Evolutionary conservation across 2,329 filamentous ascomycete species (phyloP).

Genomic region (Venturia asperata): DNA sequence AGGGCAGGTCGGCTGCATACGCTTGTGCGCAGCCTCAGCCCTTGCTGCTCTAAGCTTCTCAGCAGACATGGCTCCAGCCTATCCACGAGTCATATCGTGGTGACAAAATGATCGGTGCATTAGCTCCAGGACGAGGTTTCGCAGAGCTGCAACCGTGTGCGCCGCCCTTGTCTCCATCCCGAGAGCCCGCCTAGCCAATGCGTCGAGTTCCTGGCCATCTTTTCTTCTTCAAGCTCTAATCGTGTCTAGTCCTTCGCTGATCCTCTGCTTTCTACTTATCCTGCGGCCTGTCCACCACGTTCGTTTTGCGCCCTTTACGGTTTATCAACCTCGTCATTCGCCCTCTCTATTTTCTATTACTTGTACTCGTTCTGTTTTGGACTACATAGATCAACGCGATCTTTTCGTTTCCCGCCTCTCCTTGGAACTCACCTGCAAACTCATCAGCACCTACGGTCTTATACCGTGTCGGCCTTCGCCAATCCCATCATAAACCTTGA

Average conservation of each 20-base stretch:
- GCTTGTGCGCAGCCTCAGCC: slow-evolving; percentile 6
- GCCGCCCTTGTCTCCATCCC: slow-evolving; percentile 17
- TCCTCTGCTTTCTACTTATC: slow-evolving; percentile 34
- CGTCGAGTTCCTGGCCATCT: slow-evolving; percentile 34
- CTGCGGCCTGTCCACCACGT: slow-evolving; percentile 30
- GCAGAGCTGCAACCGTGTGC: slow-evolving; percentile 26
- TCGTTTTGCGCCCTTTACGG: slow-evolving; percentile 33
- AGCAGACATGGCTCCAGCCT: slow-evolving; percentile 9
- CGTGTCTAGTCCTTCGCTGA: slow-evolving; percentile 35
- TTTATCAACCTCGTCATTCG: slow-evolving; percentile 39
- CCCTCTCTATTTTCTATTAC: slow-evolving; percentile 32
- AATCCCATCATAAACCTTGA: slow-evolving; percentile 4
- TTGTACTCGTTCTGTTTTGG: slow-evolving; percentile 27
- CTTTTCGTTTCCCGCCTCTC: slow-evolving; percentile 33
- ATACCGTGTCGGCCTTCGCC: slow-evolving; percentile 13
- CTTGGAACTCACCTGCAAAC: slow-evolving; percentile 28
- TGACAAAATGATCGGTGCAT: slow-evolving; percentile 30
- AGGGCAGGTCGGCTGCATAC: slow-evolving; percentile 15
- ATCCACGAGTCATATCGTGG: slow-evolving; percentile 20
- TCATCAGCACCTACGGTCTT: slow-evolving; percentile 21
- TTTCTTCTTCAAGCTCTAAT: slow-evolving; percentile 36
- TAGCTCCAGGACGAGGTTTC: slow-evolving; percentile 30
- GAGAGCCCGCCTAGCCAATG: slow-evolving; percentile 10
- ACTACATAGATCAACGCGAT: slow-evolving; percentile 21
- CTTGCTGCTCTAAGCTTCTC: slow-evolving; percentile 21